Percentiles rank a stretch among this genome's conserved stretches.
Evolutionary conservation across 73 alveolate species (phyloP).

Genomic region (Tetrahymena malaccensis): DNA sequence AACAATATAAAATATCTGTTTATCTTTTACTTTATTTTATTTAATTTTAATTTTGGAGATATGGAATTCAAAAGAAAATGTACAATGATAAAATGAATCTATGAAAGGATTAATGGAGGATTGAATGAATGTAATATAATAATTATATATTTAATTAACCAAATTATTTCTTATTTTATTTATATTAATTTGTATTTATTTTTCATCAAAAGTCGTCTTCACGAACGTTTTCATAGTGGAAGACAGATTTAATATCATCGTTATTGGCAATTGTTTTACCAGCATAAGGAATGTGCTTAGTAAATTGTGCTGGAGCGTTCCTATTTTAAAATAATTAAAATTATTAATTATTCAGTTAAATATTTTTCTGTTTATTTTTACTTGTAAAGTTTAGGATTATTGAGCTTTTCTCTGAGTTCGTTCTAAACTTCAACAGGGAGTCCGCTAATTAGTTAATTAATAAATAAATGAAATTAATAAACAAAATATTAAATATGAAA

Average conservation of each 20-base stretch:
- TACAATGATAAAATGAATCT: neutral
- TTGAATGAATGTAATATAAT: neutral
- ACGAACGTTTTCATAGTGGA: neutral
- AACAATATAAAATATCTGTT: no score
- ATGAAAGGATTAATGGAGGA: no score
- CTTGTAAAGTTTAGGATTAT: neutral
- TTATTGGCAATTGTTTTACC: neutral
- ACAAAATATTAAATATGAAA: neutral
- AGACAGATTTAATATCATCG: neutral
- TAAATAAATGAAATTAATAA: neutral
- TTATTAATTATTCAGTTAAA: neutral
- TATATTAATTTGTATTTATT: neutral
- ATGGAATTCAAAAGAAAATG: no score
- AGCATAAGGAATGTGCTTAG: neutral
- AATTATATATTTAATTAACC: no score
- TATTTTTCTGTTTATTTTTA: neutral
- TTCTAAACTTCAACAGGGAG: neutral
- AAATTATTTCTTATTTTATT: no score
- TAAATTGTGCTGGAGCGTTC: neutral
- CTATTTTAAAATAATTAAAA: neutral
- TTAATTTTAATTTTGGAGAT: no score
- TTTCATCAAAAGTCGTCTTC: neutral
- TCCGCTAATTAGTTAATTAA: neutral
- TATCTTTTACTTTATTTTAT: no score
- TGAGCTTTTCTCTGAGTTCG: neutral